Conservation (phyloP, 305 asterid genomes). For the Fraxinus latifolia region DNA sequence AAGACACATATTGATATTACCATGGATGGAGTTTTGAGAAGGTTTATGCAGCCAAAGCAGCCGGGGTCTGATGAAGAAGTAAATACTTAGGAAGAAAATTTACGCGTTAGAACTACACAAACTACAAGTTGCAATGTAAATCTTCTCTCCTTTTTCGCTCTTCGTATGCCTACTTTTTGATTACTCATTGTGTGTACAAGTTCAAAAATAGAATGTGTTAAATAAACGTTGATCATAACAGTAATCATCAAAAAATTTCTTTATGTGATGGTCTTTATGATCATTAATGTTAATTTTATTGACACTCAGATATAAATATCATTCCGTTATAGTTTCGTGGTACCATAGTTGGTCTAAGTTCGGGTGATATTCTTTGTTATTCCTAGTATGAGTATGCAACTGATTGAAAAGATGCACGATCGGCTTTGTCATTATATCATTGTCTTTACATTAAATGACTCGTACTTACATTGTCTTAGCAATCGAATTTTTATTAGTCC, state of each 20-base stretch:
- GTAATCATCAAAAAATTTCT: too few relatives aligned
- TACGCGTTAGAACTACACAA: neutral
- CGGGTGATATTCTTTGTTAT: neutral
- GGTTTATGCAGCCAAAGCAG: conserved; percentile 39
- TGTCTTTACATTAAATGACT: neutral
- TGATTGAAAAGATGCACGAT: neutral
- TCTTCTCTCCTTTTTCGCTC: neutral
- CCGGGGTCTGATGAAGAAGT: neutral
- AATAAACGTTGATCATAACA: too few relatives aligned
- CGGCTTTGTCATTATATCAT: neutral
- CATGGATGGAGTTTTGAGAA: conserved; percentile 57
- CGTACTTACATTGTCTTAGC: neutral
- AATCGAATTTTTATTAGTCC: neutral
- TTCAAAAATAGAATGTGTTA: neutral
- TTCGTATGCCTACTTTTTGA: neutral
- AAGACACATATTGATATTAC: conserved; percentile 60
- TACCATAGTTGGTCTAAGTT: neutral
- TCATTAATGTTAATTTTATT: too few relatives aligned
- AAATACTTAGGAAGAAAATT: neutral
- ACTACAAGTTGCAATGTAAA: neutral
- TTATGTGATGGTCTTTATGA: neutral
- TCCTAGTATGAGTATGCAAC: neutral
- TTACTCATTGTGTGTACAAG: neutral
- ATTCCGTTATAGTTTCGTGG: neutral
- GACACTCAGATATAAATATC: neutral